phyloP scores from a whole-genome alignment of 495 filamentous ascomycete genomes.

The Neurospora pannonica region DNA sequence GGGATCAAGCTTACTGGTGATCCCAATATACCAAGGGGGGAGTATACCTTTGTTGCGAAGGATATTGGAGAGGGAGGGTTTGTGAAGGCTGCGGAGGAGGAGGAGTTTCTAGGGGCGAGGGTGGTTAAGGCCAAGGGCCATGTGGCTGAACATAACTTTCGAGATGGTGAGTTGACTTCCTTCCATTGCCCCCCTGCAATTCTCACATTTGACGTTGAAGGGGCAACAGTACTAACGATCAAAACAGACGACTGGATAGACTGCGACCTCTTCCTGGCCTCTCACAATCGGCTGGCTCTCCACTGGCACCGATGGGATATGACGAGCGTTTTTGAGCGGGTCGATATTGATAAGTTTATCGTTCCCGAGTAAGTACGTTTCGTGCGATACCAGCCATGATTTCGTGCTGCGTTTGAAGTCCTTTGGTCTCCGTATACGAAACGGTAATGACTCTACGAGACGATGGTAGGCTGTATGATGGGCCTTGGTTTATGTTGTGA shows the following conservation, averaged over 20 bases:
- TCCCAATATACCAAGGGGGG: slow-evolving; percentile 75
- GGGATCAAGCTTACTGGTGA: slow-evolving; percentile 90
- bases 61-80: slow-evolving; percentile 60
- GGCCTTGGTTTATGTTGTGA: neutral
- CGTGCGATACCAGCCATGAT: neutral
- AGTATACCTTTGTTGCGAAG: slow-evolving; percentile 67
- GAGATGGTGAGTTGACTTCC: slow-evolving; percentile 58
- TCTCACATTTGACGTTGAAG: too few relatives aligned
- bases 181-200: too few relatives aligned
- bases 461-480: neutral
- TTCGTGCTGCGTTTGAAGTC: neutral
- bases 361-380: slow-evolving; percentile 2
- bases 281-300: slow-evolving; percentile 66
- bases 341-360: slow-evolving; percentile 59
- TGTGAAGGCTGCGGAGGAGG: slow-evolving; percentile 37
- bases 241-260: slow-evolving; percentile 57
- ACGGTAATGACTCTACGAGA: neutral
- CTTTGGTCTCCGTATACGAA: neutral
- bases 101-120: slow-evolving; percentile 60
- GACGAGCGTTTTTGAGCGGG: slow-evolving; percentile 69
- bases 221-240: neutral
- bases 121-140: slow-evolving; percentile 72
- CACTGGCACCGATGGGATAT: slow-evolving; percentile 75
- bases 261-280: slow-evolving; percentile 69
- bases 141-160: slow-evolving; percentile 62